Evolutionary conservation across 225 moss, liverwort and hornwort species (phyloP).

Genomic region (Physcomitrellopsis africana): DNA sequence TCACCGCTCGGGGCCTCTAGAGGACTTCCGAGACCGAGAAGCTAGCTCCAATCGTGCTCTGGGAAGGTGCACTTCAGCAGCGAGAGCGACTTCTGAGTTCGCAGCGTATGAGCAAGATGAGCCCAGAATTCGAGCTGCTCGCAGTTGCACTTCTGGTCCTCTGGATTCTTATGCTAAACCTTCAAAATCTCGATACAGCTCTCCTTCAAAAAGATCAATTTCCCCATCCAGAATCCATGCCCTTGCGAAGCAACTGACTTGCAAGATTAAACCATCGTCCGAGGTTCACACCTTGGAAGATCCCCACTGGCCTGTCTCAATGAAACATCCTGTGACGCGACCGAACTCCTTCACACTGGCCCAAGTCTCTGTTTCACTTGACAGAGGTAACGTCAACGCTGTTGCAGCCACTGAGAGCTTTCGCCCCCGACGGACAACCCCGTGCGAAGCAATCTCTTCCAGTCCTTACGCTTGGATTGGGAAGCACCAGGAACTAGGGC

Average conservation of each 20-base stretch:
- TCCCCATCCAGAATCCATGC: conserved; percentile 54
- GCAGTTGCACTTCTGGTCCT: conserved; percentile 44
- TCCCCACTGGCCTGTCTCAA: conserved; percentile 47
- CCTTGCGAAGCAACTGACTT: conserved; percentile 48
- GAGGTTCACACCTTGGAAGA: conserved; percentile 34
- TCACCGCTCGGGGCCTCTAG: conserved; percentile 35
- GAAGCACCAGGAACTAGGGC: conserved; percentile 21
- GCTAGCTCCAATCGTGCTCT: conserved; percentile 31
- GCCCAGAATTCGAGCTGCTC: conserved; percentile 26
- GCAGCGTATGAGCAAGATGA: conserved; percentile 26
- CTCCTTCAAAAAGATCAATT: conserved; percentile 48
- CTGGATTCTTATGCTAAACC: conserved; percentile 41
- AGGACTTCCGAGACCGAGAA: conserved; percentile 33
- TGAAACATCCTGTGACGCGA: conserved; percentile 28
- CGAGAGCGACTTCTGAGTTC: conserved; percentile 27
- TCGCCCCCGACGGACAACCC: conserved; percentile 1
- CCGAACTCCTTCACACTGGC: conserved; percentile 35
- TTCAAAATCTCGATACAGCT: conserved; percentile 24
- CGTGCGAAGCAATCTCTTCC: conserved; percentile 6
- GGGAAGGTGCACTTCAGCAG: conserved; percentile 38
- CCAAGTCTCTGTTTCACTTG: conserved; percentile 33
- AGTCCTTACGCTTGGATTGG: conserved; percentile 35
- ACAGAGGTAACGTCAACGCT: conserved; percentile 19
- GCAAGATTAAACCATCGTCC: conserved; percentile 34
- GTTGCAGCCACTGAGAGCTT: conserved; percentile 20